Conservation (phyloP, 2,329 filamentous ascomycete species). For the Huntiella savannae region DNA sequence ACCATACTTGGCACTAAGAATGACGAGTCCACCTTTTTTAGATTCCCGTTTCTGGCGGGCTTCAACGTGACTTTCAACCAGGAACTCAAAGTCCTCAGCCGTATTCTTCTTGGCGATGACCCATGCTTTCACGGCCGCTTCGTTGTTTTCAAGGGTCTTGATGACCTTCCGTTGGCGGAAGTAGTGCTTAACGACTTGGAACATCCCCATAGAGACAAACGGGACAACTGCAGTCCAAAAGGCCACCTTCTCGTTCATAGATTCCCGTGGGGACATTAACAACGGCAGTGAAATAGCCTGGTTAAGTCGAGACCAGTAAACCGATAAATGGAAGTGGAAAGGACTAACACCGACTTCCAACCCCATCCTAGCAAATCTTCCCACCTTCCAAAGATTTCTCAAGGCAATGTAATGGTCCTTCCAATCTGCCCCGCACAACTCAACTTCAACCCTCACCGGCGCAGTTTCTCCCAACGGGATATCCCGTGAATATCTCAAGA, state of each 20-base stretch:
- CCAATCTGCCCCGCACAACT: slow-evolving; percentile 21
- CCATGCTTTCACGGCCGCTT: slow-evolving; percentile 1
- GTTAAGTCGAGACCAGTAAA: slow-evolving; percentile 28
- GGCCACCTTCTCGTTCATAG: slow-evolving; percentile 17
- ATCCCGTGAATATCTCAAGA: slow-evolving; percentile 21
- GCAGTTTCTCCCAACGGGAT: slow-evolving; percentile 16
- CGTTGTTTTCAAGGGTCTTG: slow-evolving; percentile 5
- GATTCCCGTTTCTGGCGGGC: slow-evolving; percentile 20
- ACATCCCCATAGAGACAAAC: slow-evolving; percentile 21
- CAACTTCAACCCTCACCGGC: slow-evolving; percentile 23
- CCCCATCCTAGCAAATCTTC: slow-evolving; percentile 24
- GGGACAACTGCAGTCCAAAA: slow-evolving; percentile 23
- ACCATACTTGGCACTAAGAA: slow-evolving; percentile 31
- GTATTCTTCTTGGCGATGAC: slow-evolving; percentile 22
- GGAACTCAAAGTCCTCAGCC: slow-evolving; percentile 25
- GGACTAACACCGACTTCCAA: slow-evolving; percentile 25
- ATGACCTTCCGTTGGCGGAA: slow-evolving; percentile 17
- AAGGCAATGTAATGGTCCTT: slow-evolving; percentile 23
- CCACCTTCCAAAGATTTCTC: slow-evolving; percentile 24
- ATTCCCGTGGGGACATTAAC: slow-evolving; percentile 14
- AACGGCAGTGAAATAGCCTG: slow-evolving; percentile 16
- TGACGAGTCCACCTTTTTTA: slow-evolving; percentile 23
- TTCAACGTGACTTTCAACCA: slow-evolving; percentile 24
- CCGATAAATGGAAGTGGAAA: slow-evolving; percentile 24
- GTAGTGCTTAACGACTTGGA: slow-evolving; percentile 15